Percentiles rank a stretch among this genome's conserved stretches.
Conservation (phyloP, 805 yeast genomes). For the Candida sphagnicola region DNA sequence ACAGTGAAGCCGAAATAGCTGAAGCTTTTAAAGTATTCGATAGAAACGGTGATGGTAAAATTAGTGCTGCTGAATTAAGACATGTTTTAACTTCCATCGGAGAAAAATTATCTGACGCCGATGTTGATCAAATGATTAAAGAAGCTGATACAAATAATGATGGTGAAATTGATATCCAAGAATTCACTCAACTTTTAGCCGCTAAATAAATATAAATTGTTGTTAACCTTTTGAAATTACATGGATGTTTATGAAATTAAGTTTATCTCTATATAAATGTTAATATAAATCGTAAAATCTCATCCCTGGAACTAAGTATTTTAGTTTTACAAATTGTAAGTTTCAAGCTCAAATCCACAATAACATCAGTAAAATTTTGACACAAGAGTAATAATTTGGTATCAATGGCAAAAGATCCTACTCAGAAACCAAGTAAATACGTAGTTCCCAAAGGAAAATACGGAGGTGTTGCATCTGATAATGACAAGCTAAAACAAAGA, state of each 20-base stretch:
- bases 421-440: background rate
- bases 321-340: no score
- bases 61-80: constrained; percentile 93
- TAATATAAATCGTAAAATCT: background rate
- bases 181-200: constrained; percentile 84
- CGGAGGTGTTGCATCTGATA: background rate
- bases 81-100: constrained; percentile 97
- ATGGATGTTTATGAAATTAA: background rate
- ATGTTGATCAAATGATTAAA: constrained; percentile 94
- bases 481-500: background rate
- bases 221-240: background rate
- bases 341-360: no score
- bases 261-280: background rate
- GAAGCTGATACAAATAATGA: constrained; percentile 95
- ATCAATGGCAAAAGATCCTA: background rate
- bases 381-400: no score
- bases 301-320: no score
- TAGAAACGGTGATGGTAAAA: constrained; percentile 93
- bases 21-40: constrained; percentile 99
- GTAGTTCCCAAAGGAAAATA: background rate
- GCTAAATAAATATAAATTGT: constrained; percentile 48
- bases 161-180: constrained; percentile 95
- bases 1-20: constrained; percentile 92
- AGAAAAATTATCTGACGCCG: constrained; percentile 82
- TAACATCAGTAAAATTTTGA: no score